These are phyloP conservation scores for Hansenula sp. DNA, from an alignment of 1,139 yeast genomes.

Conservation along the genomic window DNA sequence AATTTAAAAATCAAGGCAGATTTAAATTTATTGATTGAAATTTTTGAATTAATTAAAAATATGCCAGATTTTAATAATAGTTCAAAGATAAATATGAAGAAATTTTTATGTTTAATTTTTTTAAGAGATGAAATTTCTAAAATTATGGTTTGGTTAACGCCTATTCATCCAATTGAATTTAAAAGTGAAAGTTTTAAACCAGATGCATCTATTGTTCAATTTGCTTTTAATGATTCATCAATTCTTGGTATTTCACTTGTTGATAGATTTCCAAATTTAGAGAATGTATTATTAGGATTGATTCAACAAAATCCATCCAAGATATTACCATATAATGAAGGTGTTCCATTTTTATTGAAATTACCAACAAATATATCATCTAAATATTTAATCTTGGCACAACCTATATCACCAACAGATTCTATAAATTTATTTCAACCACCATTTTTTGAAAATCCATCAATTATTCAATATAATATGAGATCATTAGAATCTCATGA, in stretches of 20 bases:
- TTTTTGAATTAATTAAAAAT: conserved; percentile 32
- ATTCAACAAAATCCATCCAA: conserved; percentile 54
- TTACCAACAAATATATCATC: conserved; percentile 33
- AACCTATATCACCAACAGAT: conserved; percentile 76
- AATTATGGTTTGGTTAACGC: conserved; percentile 76
- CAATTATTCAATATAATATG: conserved; percentile 81
- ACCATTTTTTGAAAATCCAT: conserved; percentile 62
- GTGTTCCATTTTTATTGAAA: conserved; percentile 55
- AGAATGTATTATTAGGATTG: conserved; percentile 41
- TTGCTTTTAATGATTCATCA: conserved; percentile 70
- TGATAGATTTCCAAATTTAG: conserved; percentile 48
- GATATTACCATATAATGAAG: conserved; percentile 59
- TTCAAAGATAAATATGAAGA: conserved; percentile 32
- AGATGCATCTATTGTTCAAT: conserved; percentile 25
- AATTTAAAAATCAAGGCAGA: conserved; percentile 69
- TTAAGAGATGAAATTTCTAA: conserved; percentile 72
- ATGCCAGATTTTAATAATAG: conserved; percentile 12
- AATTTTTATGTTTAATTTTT: conserved; percentile 52
- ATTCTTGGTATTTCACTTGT: conserved; percentile 69
- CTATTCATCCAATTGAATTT: conserved; percentile 44
- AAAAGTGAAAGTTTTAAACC: conserved; percentile 26
- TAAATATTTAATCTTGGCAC: conserved; percentile 30
- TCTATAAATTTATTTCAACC: conserved; percentile 84
- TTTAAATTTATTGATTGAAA: conserved; percentile 49
- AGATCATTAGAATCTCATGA: conserved; percentile 86